These are phyloP conservation scores for Aureobasidium subglaciale DNA, from an alignment of 2,329 filamentous ascomycete genomes.

Conservation along the genomic window DNA sequence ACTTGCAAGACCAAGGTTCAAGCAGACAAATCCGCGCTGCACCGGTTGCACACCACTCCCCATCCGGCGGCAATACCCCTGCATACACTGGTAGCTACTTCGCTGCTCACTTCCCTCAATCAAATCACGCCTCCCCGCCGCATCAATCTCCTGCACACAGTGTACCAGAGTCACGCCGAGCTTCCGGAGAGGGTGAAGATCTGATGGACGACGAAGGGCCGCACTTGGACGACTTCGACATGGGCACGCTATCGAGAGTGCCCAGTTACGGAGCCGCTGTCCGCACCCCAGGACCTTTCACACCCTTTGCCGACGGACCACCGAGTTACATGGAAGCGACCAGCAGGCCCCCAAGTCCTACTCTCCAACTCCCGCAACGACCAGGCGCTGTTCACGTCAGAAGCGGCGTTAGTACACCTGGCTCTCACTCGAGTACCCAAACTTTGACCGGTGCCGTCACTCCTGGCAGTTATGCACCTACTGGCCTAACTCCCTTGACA, in stretches of 20 bases:
- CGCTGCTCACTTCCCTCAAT: background rate
- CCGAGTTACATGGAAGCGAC: conserved; percentile 42
- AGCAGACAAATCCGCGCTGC: conserved; percentile 19
- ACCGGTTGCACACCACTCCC: conserved; percentile 23
- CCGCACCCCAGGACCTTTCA: conserved; percentile 35
- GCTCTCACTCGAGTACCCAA: conserved; percentile 15
- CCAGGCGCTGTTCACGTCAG: conserved; percentile 25
- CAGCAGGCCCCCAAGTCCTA: conserved; percentile 35
- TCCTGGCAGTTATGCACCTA: background rate
- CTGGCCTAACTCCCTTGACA: background rate
- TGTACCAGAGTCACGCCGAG: conserved; percentile 27
- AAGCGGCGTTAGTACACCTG: conserved; percentile 21
- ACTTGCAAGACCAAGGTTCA: conserved; percentile 41
- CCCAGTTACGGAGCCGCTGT: conserved; percentile 47
- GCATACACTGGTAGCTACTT: conserved; percentile 9
- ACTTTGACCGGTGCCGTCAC: conserved; percentile 6
- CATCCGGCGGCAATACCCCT: conserved; percentile 28
- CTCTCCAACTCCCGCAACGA: conserved; percentile 14
- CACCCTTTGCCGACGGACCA: conserved; percentile 35
- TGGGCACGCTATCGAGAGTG: conserved; percentile 41
- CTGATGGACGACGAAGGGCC: conserved; percentile 16
- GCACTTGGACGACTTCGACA: conserved; percentile 33
- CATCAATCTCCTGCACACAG: conserved; percentile 21
- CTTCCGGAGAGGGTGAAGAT: conserved; percentile 26
- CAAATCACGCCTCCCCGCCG: conserved; percentile 19